Percentiles rank a stretch among this genome's conserved stretches.
These are phyloP conservation scores for Draba incana DNA, from an alignment of 345 rosid genomes.

Conservation along the genomic window DNA sequence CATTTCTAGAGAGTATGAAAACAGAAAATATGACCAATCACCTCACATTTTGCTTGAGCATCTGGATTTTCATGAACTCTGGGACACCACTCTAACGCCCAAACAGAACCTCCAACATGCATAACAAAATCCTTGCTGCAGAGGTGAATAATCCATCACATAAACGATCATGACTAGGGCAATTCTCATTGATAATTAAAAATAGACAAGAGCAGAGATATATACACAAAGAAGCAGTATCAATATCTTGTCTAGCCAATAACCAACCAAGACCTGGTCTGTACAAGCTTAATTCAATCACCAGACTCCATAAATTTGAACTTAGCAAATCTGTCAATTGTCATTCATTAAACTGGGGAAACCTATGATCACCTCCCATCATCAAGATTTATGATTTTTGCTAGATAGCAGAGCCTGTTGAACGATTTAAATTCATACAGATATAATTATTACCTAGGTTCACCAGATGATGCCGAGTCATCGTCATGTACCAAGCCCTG, in stretches of 20 bases:
- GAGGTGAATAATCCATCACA: slow-evolving; percentile 28
- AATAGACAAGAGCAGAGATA: slow-evolving; percentile 8
- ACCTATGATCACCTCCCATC: slow-evolving; percentile 3
- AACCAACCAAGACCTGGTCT: slow-evolving; percentile 6
- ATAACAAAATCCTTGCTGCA: slow-evolving; percentile 84
- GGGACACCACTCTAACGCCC: slow-evolving; percentile 98
- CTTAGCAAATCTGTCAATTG: background rate
- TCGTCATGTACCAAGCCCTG: slow-evolving; percentile 36
- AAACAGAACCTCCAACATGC: slow-evolving; percentile 87
- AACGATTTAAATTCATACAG: background rate
- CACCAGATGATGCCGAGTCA: slow-evolving; percentile 35
- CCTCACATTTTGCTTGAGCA: slow-evolving; percentile 67
- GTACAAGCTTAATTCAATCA: slow-evolving; percentile 1
- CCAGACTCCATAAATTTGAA: background rate
- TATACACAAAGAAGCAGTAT: slow-evolving; percentile 13
- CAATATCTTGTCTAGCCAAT: slow-evolving; percentile 12
- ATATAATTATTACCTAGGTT: slow-evolving; percentile 50
- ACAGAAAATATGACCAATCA: slow-evolving; percentile 36
- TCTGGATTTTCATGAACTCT: slow-evolving; percentile 53
- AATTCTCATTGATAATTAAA: slow-evolving; percentile 1
- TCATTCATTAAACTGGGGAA: slow-evolving; percentile 17
- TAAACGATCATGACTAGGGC: slow-evolving; percentile 8
- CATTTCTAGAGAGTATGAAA: background rate
- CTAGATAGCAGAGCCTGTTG: background rate
- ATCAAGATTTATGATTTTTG: slow-evolving; percentile 20